Percentiles rank a stretch among this genome's conserved stretches.
phyloP scores from a whole-genome alignment of 495 filamentous ascomycete species.

The Daldinia decipiens region DNA sequence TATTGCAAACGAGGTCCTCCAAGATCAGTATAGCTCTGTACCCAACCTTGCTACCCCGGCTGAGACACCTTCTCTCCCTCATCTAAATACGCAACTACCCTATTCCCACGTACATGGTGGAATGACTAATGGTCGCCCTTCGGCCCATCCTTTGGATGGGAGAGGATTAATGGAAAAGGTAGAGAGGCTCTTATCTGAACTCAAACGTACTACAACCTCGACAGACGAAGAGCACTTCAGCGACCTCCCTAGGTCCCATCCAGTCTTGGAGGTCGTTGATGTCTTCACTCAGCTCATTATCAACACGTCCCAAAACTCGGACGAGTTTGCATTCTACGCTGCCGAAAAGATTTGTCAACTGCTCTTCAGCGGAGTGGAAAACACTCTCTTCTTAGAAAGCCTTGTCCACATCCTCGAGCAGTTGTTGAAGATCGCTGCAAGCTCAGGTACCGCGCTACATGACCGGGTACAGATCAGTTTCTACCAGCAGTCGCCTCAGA shows the following conservation, averaged over 20 bases:
- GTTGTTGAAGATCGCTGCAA: slow-evolving; percentile 77
- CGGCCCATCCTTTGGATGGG: slow-evolving; percentile 72
- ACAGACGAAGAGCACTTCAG: slow-evolving; percentile 74
- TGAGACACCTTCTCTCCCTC: slow-evolving; percentile 80
- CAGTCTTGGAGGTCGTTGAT: slow-evolving; percentile 72
- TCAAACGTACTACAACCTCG: slow-evolving; percentile 71
- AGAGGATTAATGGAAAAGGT: slow-evolving; percentile 71
- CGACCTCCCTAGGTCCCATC: slow-evolving; percentile 72
- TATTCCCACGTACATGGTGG: slow-evolving; percentile 67
- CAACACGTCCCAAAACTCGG: slow-evolving; percentile 66
- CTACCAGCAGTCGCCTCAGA: slow-evolving; percentile 71
- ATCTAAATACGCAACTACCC: slow-evolving; percentile 68
- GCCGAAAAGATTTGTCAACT: slow-evolving; percentile 75
- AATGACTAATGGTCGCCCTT: slow-evolving; percentile 59
- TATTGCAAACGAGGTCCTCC: slow-evolving; percentile 76
- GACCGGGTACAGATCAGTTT: slow-evolving; percentile 75
- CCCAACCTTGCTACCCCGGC: slow-evolving; percentile 82
- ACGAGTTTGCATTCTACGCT: slow-evolving; percentile 72
- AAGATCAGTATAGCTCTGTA: slow-evolving; percentile 81
- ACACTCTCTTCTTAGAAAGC: slow-evolving; percentile 79
- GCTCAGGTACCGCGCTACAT: slow-evolving; percentile 73
- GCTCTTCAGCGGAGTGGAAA: slow-evolving; percentile 66
- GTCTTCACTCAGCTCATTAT: slow-evolving; percentile 63
- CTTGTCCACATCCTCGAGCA: slow-evolving; percentile 83
- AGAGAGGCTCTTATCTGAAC: slow-evolving; percentile 73